Percentiles rank a stretch among this genome's conserved stretches.
phyloP scores from a whole-genome alignment of 768 basidiomycete species.

The Gloeopeniophorella convolvens region DNA sequence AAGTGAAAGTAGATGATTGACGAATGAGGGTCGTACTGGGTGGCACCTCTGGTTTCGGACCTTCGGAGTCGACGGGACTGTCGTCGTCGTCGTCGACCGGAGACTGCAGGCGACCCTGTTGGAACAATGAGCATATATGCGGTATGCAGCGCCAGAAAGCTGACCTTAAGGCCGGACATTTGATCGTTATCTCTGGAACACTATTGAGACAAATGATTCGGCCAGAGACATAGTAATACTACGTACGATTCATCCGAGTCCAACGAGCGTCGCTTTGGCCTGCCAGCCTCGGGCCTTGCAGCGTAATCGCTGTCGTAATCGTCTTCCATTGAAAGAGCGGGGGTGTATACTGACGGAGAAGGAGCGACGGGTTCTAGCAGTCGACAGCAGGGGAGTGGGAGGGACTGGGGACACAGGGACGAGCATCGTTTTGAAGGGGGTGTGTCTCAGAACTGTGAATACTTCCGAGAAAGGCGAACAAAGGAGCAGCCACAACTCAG shows the following conservation, averaged over 20 bases:
- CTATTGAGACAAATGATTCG: neutral
- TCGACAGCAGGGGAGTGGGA: no score
- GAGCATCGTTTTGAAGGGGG: no score
- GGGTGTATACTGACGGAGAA: neutral
- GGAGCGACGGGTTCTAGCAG: neutral
- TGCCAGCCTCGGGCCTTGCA: slow-evolving; percentile 13
- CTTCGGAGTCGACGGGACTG: slow-evolving; percentile 1
- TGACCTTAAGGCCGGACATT: neutral
- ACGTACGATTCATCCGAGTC: slow-evolving; percentile 19
- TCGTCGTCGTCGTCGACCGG: slow-evolving; percentile 1
- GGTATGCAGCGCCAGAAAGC: neutral
- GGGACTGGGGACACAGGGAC: no score
- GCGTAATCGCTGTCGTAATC: slow-evolving; percentile 17
- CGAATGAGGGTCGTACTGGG: slow-evolving; percentile 2
- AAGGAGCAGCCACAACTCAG: no score
- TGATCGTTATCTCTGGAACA: slow-evolving; percentile 2
- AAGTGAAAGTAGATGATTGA: slow-evolving; percentile 7
- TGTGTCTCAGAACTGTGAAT: no score
- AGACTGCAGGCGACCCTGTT: slow-evolving; percentile 1
- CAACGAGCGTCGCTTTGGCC: neutral
- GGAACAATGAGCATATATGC: no score
- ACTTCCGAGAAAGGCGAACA: slow-evolving; percentile 12
- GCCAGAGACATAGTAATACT: neutral
- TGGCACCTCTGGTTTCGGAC: neutral
- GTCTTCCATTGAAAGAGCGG: neutral